Conservation (phyloP, 1,284 basidiomycete species). For the Trichosporon coremiiforme region DNA sequence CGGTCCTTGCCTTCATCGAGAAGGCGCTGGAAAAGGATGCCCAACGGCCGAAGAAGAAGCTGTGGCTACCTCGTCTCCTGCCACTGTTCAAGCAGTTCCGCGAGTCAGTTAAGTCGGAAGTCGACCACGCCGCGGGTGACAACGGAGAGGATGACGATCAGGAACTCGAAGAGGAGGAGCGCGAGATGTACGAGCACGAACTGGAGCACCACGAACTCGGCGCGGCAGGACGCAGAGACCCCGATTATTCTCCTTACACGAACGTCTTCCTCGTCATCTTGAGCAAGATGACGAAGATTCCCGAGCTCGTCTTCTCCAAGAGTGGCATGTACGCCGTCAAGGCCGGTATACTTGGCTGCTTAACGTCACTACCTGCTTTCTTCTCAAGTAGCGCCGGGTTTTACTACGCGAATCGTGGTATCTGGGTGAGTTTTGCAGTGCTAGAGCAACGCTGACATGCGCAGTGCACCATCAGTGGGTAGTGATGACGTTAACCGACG, state of each 20-base stretch:
- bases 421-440: conserved; percentile 36
- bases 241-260: conserved; percentile 54
- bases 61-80: conserved; percentile 70
- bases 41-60: conserved; percentile 58
- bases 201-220: conserved; percentile 34
- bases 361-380: conserved; percentile 50
- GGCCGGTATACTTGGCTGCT: conserved; percentile 69
- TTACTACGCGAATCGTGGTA: conserved; percentile 53
- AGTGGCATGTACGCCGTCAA: conserved; percentile 72
- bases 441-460: neutral
- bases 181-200: conserved; percentile 35
- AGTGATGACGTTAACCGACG: neutral
- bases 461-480: conserved; percentile 10
- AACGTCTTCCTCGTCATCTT: conserved; percentile 45
- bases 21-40: conserved; percentile 65
- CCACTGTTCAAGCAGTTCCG: conserved; percentile 38
- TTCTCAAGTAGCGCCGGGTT: conserved; percentile 45
- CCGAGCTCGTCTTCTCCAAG: conserved; percentile 46
- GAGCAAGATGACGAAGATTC: conserved; percentile 35
- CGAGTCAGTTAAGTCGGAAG: conserved; percentile 16
- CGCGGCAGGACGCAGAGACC: conserved; percentile 50
- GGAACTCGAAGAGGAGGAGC: conserved; percentile 20
- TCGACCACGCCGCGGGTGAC: conserved; percentile 20
- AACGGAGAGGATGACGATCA: conserved; percentile 18
- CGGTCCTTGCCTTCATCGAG: conserved; percentile 61